Evolutionary conservation across 2,329 filamentous ascomycete genomes (phyloP), one percentile per base, ranked within the genome.

Genomic region (Cladosporium cucumerinum): DNA sequence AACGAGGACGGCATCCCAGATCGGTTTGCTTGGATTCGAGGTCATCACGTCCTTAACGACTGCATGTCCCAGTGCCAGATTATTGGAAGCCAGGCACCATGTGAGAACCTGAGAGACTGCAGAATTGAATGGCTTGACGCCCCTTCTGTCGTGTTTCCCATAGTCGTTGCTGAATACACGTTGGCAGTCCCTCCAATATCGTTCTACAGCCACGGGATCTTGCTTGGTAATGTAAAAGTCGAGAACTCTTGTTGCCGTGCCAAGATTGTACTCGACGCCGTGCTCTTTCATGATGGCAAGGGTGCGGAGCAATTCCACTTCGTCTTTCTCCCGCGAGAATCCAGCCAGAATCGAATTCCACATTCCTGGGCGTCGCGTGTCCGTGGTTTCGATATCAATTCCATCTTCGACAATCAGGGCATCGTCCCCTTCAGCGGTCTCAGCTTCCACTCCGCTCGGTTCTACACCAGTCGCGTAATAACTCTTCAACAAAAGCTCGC

Each of bases 1-100:
- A 61, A 91, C 86, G 51, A 95, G 84, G 14, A 92, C 81, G 14
- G 88, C 83, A 72, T 95, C 89, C 87, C 90, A 92, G 25, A 84
- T 57, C 5, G 30, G 23, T 61, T 78, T 76, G 7, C 69, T 60
- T 3, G 75, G 73, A 32, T 71, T 71, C 18, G 64, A 63, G 32
- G 58, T 59, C 66, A 75, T 72, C 4, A 71, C 68, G 60, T 72
- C 73, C 26, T 78, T 80, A 66, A 92, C 87, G 12, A 90, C 78
- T 1, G 79, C 74, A 61, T 85, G 82, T 0, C 87, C 87, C 86
- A 89, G 92, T 0, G 85, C 81, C 52, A 84, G 72, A 61, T 89
- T 81, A 26, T 83, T 78, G 61, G 86, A 87, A 25, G 48, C 28
- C 21, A 75, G 54, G 51, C 72, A 73, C 64, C 70, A 72, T 25